Conservation (phyloP, 129 eudicot species). For the Oenanthe sinensis region DNA sequence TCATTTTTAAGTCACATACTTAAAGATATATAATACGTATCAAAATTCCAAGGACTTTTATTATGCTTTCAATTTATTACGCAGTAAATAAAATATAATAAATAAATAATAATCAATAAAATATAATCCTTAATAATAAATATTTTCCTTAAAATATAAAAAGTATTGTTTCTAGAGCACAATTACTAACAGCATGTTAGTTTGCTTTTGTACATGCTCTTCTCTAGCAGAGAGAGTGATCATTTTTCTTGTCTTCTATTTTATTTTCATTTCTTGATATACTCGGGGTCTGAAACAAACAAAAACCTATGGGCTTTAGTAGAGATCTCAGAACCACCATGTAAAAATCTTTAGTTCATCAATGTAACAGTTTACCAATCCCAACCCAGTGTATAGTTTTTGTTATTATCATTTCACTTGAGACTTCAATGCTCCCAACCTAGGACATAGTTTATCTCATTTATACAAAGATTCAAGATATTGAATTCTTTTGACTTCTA, state of each 20-base stretch:
- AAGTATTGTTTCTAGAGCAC: too few species aligned
- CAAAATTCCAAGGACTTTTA: too few species aligned
- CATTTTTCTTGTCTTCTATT: background rate
- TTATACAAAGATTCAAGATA: background rate
- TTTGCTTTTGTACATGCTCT: slow-evolving; percentile 1
- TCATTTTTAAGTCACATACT: too few species aligned
- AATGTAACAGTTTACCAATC: background rate
- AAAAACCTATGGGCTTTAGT: background rate
- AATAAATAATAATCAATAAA: too few species aligned
- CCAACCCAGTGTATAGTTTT: background rate
- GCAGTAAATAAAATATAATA: too few species aligned
- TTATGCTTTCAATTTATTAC: too few species aligned
- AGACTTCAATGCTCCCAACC: background rate
- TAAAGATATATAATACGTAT: too few species aligned
- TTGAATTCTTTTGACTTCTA: background rate
- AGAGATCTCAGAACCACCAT: background rate
- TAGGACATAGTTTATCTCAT: background rate
- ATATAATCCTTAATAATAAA: too few species aligned
- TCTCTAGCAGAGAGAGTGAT: background rate
- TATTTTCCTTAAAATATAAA: too few species aligned
- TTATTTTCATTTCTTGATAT: background rate
- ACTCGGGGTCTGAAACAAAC: background rate
- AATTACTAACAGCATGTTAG: too few species aligned
- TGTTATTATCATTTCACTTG: background rate
- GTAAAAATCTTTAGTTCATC: background rate